A percentile compares a stretch with the other conserved stretches of the same genome.
Conservation (phyloP, 495 filamentous ascomycete genomes). For the Aspergillus nidulans region DNA sequence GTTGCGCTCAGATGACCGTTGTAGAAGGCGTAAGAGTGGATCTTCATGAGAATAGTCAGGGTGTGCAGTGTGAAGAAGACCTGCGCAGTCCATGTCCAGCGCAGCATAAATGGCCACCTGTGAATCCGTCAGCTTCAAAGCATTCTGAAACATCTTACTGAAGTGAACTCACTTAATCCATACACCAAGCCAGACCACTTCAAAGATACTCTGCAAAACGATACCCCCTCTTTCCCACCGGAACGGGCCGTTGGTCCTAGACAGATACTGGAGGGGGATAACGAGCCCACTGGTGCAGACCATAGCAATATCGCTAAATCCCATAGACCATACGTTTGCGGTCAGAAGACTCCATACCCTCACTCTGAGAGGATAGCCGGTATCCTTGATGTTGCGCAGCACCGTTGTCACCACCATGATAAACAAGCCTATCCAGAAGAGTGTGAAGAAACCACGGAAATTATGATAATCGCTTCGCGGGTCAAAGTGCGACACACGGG, state of each 20-base stretch:
- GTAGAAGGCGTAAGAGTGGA: constrained; percentile 98
- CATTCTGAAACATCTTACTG: neutral
- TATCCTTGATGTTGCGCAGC: constrained; percentile 90
- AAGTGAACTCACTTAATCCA: constrained; percentile 68
- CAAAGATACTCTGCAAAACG: constrained; percentile 74
- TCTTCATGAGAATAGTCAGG: constrained; percentile 92
- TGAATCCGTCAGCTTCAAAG: constrained; percentile 18
- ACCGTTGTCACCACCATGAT: constrained; percentile 95
- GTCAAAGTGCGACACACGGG: constrained; percentile 95
- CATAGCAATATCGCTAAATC: constrained; percentile 78
- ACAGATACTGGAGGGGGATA: constrained; percentile 70
- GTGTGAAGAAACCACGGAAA: constrained; percentile 93
- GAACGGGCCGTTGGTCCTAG: constrained; percentile 50
- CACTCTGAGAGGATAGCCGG: constrained; percentile 75
- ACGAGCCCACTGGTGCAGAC: constrained; percentile 65
- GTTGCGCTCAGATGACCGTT: constrained; percentile 92
- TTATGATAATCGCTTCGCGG: constrained; percentile 86
- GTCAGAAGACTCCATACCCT: constrained; percentile 85
- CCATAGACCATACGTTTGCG: constrained; percentile 82
- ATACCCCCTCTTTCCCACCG: constrained; percentile 75
- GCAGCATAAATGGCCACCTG: constrained; percentile 77
- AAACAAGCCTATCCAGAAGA: constrained; percentile 94
- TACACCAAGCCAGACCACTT: constrained; percentile 70
- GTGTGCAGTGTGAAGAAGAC: constrained; percentile 92
- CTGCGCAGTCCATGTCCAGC: constrained; percentile 93